Percentiles rank a stretch among this genome's conserved stretches.
Conservation (phyloP, 1,284 basidiomycete species). For the Tilletia indica region DNA sequence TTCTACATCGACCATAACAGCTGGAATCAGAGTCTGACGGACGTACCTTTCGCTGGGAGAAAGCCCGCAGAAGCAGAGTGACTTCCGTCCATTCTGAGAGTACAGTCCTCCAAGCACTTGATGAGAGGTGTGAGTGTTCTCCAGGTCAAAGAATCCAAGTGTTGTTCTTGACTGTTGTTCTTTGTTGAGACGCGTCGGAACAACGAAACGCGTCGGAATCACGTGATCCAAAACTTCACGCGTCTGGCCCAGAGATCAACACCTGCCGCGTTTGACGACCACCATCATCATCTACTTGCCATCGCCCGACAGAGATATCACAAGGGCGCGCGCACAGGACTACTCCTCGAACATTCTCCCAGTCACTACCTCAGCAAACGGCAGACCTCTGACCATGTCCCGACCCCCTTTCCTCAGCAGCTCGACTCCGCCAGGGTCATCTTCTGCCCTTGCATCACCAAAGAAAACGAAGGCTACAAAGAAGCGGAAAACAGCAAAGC, state of each 20-base stretch:
- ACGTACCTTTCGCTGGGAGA: slow-evolving; percentile 3
- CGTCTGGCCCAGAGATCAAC: not conserved
- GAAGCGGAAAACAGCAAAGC: not conserved
- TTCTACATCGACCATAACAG: not conserved
- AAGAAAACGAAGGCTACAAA: not conserved
- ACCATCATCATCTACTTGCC: not conserved
- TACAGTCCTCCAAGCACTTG: not conserved
- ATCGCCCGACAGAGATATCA: not conserved
- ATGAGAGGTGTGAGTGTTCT: not conserved
- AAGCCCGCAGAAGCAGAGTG: too few relatives aligned
- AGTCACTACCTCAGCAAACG: not conserved
- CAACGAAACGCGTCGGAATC: not conserved
- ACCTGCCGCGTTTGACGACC: not conserved
- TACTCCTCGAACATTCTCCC: not conserved
- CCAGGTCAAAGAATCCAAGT: not conserved
- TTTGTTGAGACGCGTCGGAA: not conserved
- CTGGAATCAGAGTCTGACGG: not conserved
- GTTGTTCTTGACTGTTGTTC: slow-evolving; percentile 1
- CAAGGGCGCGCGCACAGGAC: not conserved
- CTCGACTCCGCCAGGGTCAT: not conserved
- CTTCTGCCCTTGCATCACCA: not conserved
- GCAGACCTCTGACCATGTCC: not conserved
- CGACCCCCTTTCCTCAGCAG: not conserved
- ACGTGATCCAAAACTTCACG: not conserved
- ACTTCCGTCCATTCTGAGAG: too few relatives aligned